Percentiles rank a stretch among this genome's conserved stretches.
These are phyloP conservation scores for Lunularia cruciata DNA, from an alignment of 225 moss, liverwort and hornwort genomes.

Conservation along the genomic window DNA sequence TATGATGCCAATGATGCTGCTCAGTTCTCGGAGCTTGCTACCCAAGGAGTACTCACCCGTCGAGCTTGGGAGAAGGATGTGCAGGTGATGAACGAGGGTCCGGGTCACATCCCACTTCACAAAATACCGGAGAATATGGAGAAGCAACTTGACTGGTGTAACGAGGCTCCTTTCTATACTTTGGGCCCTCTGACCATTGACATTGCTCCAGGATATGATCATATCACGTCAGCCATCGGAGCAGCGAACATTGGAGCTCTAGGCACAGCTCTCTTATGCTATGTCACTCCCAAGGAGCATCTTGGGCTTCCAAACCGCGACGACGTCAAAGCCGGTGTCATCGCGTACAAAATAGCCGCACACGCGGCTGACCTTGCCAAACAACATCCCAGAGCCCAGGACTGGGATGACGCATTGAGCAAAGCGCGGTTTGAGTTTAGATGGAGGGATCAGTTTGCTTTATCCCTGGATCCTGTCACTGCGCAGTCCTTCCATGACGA, in stretches of 20 bases:
- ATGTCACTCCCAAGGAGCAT: constrained; percentile 96
- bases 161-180: constrained; percentile 92
- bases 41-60: constrained; percentile 88
- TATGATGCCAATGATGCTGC: constrained; percentile 93
- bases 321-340: constrained; percentile 90
- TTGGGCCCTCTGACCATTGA: constrained; percentile 86
- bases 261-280: constrained; percentile 88
- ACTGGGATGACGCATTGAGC: constrained; percentile 92
- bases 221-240: constrained; percentile 94
- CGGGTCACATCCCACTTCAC: constrained; percentile 87
- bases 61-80: constrained; percentile 98
- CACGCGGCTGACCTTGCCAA: constrained; percentile 95
- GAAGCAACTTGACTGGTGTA: constrained; percentile 96
- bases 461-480: constrained; percentile 85
- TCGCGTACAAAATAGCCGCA: constrained; percentile 89
- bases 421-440: constrained; percentile 95
- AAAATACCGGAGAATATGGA: constrained; percentile 97
- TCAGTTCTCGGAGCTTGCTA: constrained; percentile 92
- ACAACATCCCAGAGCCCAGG: constrained; percentile 78
- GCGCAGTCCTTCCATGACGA: constrained; percentile 86
- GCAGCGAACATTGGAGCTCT: constrained; percentile 93
- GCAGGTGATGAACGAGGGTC: constrained; percentile 97
- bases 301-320: constrained; percentile 90
- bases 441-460: constrained; percentile 93
- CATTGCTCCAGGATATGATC: constrained; percentile 97